phyloP scores from a whole-genome alignment of 768 basidiomycete genomes.

The Clitopilus passeckerianus region DNA sequence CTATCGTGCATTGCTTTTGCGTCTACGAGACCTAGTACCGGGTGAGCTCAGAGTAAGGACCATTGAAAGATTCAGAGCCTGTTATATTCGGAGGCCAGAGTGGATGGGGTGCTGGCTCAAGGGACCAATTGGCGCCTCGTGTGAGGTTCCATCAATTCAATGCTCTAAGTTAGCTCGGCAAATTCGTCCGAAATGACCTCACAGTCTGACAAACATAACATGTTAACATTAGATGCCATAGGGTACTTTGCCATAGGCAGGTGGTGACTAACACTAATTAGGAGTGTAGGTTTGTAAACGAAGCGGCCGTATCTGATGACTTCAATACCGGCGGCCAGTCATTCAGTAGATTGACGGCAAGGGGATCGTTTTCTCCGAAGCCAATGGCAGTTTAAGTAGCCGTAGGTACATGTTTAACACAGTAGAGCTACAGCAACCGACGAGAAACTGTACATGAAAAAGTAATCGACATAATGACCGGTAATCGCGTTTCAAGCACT shows the following conservation, averaged over 20 bases:
- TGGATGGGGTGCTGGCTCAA: not conserved
- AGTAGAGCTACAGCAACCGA: too few species aligned
- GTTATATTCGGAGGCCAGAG: not conserved
- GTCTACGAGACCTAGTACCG: not conserved
- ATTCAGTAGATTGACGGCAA: too few species aligned
- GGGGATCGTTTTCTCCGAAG: too few species aligned
- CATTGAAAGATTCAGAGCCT: not conserved
- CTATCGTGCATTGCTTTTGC: not conserved
- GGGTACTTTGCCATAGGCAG: not conserved
- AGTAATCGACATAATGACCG: too few species aligned
- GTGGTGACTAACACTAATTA: too few species aligned
- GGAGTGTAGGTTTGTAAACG: too few species aligned
- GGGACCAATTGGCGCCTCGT: not conserved
- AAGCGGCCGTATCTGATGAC: too few species aligned
- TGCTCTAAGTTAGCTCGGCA: not conserved
- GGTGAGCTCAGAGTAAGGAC: not conserved
- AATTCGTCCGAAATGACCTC: not conserved
- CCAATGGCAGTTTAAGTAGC: too few species aligned
- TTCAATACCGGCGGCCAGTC: too few species aligned
- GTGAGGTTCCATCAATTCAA: not conserved
- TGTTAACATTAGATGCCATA: not conserved
- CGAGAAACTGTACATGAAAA: too few species aligned
- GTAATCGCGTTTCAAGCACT: too few species aligned
- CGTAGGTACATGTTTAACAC: too few species aligned
- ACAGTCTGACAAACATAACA: not conserved